Conservation (phyloP, 306 rosid genomes). For the Rosa chinensis region DNA sequence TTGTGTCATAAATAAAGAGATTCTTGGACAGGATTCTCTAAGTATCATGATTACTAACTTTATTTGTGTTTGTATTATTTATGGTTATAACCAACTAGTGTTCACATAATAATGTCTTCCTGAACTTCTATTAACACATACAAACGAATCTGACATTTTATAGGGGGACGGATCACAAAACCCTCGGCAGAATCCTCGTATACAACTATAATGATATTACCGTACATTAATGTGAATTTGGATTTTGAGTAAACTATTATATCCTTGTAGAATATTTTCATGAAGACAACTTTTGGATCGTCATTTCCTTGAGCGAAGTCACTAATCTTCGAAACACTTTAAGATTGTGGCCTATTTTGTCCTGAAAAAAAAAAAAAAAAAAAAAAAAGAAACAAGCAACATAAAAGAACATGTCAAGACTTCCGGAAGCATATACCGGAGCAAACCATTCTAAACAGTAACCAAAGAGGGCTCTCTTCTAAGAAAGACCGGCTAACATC, state of each 20-base stretch:
- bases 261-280: slow-evolving; percentile 27
- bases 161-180: too few relatives aligned
- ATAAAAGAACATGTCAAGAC: not conserved
- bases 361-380: slow-evolving; percentile 49
- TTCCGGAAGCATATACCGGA: too few relatives aligned
- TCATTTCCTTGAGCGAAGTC: slow-evolving; percentile 75
- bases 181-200: slow-evolving; percentile 1
- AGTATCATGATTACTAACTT: not conserved
- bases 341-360: slow-evolving; percentile 75
- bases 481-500: too few relatives aligned
- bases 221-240: not conserved
- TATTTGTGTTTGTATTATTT: not conserved
- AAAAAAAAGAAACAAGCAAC: not conserved
- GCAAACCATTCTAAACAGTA: not conserved
- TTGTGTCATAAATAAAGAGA: too few relatives aligned
- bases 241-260: not conserved
- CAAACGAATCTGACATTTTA: too few relatives aligned
- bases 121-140: slow-evolving; percentile 10
- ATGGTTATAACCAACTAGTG: slow-evolving; percentile 20
- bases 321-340: slow-evolving; percentile 79
- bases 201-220: slow-evolving; percentile 10
- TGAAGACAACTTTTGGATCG: slow-evolving; percentile 51
- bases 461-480: not conserved
- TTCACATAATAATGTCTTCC: slow-evolving; percentile 28
- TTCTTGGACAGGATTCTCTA: too few relatives aligned